Evolutionary conservation across 2,329 filamentous ascomycete genomes (phyloP).

Genomic region (Fusarium pseudocircinatum): DNA sequence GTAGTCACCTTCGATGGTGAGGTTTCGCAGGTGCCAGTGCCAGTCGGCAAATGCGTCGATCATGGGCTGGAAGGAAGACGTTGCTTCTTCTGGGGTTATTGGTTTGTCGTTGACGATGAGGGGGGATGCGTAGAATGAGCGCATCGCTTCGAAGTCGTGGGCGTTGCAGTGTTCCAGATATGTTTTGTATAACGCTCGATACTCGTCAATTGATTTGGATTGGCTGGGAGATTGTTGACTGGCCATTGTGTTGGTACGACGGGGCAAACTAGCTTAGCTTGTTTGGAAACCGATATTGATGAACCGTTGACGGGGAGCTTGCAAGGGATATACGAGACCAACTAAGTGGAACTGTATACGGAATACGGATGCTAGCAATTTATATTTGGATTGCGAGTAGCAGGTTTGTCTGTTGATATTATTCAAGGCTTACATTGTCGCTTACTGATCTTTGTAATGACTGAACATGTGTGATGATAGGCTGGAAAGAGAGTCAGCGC

Average conservation of each 20-base stretch:
- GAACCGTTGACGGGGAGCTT: neutral
- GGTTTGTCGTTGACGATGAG: conserved; percentile 2
- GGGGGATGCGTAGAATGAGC: neutral
- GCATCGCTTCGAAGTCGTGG: conserved; percentile 1
- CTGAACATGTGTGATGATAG: neutral
- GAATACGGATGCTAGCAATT: neutral
- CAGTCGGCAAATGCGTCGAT: conserved; percentile 13
- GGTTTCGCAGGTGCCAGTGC: conserved; percentile 2
- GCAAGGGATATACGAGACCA: neutral
- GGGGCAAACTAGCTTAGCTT: no score
- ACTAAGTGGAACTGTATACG: neutral
- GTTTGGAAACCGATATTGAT: neutral
- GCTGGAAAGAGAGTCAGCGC: neutral
- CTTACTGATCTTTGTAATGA: conserved; percentile 8
- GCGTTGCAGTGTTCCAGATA: conserved; percentile 15
- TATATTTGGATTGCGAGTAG: neutral
- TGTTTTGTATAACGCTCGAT: neutral
- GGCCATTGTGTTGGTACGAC: neutral
- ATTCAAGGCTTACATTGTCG: neutral
- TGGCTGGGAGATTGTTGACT: neutral
- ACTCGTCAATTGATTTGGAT: neutral
- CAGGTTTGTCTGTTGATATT: neutral
- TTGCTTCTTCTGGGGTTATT: neutral
- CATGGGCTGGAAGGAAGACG: neutral
- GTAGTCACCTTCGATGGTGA: neutral